Evolutionary conservation across 768 basidiomycete species (phyloP).

Genomic region (Russula lepida): DNA sequence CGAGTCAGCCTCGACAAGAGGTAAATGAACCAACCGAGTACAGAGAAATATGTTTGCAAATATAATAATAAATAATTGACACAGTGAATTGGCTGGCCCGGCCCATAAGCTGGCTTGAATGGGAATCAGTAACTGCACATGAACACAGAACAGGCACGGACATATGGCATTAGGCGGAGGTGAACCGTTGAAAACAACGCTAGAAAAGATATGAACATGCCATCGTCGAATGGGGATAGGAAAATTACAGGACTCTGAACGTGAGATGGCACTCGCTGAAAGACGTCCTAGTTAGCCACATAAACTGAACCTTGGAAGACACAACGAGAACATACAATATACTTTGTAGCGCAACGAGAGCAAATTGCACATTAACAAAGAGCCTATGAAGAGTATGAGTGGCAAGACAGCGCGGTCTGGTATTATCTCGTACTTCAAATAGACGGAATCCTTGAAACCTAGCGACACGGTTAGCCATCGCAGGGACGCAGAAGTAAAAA

Average conservation of each 20-base stretch:
- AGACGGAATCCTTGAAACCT: background rate
- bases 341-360: background rate
- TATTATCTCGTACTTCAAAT: background rate
- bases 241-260: background rate
- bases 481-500: background rate
- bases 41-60: background rate
- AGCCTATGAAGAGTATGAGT: background rate
- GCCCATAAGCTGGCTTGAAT: background rate
- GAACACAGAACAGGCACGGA: background rate
- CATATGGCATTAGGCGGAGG: background rate
- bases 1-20: background rate
- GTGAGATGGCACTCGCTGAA: background rate
- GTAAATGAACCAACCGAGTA: background rate
- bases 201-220: background rate
- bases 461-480: background rate
- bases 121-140: background rate
- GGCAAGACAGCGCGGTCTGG: background rate
- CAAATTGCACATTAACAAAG: background rate
- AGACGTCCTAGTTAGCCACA: background rate
- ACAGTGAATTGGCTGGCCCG: background rate
- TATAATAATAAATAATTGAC: background rate
- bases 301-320: too few species aligned
- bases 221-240: too few species aligned
- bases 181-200: background rate
- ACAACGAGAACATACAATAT: background rate